Percentiles rank a stretch among this genome's conserved stretches.
phyloP scores from a whole-genome alignment of 805 yeast genomes.

The Yarrowia alimentaria region DNA sequence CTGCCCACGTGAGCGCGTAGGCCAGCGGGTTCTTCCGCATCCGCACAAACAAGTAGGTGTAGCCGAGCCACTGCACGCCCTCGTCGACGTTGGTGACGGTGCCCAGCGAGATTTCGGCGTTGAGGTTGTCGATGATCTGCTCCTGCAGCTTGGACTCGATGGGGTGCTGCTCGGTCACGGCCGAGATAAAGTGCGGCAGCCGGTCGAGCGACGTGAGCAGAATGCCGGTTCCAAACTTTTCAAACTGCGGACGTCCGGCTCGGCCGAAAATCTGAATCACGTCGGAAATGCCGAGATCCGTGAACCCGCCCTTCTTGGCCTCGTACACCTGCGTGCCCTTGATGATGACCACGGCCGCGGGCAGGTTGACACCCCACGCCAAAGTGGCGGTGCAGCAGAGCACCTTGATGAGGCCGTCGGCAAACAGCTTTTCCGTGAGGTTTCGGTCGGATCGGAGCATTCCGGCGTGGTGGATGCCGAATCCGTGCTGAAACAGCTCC shows the following conservation, averaged over 20 bases:
- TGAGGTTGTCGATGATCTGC: conserved; percentile 83
- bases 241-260: conserved; percentile 98
- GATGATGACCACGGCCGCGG: conserved; percentile 95
- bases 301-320: conserved; percentile 89
- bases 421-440: conserved; percentile 81
- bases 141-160: conserved; percentile 81
- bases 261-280: conserved; percentile 98
- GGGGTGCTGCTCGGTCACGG: conserved; percentile 92
- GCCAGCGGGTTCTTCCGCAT: conserved; percentile 93
- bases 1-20: conserved; percentile 88
- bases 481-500: conserved; percentile 76
- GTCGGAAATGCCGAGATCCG: conserved; percentile 92
- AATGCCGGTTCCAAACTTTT: conserved; percentile 87
- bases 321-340: conserved; percentile 97
- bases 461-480: conserved; percentile 97
- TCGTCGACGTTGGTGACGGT: conserved; percentile 93
- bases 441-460: conserved; percentile 89
- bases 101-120: conserved; percentile 95
- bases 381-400: conserved; percentile 94
- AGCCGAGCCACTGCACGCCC: conserved; percentile 97
- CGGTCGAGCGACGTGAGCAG: conserved; percentile 79
- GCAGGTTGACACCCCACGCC: conserved; percentile 99
- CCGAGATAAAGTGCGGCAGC: conserved; percentile 82
- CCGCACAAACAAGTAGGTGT: conserved; percentile 88
- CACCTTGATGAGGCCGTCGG: conserved; percentile 81